Conservation (phyloP, 306 rosid species). For the Pueraria montana region DNA sequence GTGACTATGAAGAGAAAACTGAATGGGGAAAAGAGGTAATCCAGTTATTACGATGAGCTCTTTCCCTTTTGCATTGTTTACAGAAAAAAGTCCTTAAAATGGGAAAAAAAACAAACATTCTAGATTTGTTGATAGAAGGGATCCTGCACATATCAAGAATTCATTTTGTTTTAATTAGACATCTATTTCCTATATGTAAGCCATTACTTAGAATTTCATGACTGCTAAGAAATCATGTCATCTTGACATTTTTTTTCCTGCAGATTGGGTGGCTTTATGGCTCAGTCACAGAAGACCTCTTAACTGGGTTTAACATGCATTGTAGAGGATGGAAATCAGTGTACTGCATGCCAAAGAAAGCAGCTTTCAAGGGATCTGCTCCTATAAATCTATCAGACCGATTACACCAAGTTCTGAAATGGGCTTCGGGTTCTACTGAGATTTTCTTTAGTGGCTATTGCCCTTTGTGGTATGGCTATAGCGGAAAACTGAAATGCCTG, state of each 20-base stretch:
- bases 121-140: not conserved
- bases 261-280: slow-evolving; percentile 99
- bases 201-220: slow-evolving; percentile 17
- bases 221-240: slow-evolving; percentile 30
- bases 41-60: slow-evolving; percentile 12
- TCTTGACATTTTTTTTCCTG: slow-evolving; percentile 37
- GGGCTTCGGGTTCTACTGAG: slow-evolving; percentile 90
- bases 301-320: slow-evolving; percentile 98
- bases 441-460: slow-evolving; percentile 91
- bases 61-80: not conserved
- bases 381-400: slow-evolving; percentile 91
- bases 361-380: slow-evolving; percentile 95
- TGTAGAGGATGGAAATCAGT: slow-evolving; percentile 98
- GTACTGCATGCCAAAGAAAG: slow-evolving; percentile 90
- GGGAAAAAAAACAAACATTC: not conserved
- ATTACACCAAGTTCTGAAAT: slow-evolving; percentile 85
- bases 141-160: slow-evolving; percentile 1
- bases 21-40: slow-evolving; percentile 98
- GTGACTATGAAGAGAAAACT: slow-evolving; percentile 97
- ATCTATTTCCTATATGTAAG: slow-evolving; percentile 14
- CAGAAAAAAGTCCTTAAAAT: slow-evolving; percentile 16
- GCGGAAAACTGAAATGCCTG: slow-evolving; percentile 87
- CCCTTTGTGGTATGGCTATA: slow-evolving; percentile 93
- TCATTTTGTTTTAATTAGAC: not conserved
- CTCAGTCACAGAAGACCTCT: slow-evolving; percentile 86